Conservation (phyloP, 2,329 filamentous ascomycete species). For the Nemania serpens region DNA sequence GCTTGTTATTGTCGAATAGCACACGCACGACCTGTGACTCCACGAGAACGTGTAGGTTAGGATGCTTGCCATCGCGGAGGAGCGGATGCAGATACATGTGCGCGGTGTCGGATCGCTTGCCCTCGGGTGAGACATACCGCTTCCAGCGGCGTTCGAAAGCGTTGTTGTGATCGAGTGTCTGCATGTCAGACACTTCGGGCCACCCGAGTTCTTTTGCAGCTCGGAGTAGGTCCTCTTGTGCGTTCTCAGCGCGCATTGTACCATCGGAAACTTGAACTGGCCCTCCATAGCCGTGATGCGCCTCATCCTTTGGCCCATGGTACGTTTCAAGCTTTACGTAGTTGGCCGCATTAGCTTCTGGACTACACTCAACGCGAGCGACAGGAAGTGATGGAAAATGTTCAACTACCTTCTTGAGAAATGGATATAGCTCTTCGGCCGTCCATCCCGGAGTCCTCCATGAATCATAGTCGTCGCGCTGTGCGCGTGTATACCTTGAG, state of each 20-base stretch:
- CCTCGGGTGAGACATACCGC: constrained; percentile 36
- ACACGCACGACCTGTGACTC: constrained; percentile 49
- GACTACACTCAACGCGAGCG: neutral
- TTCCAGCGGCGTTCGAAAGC: constrained; percentile 39
- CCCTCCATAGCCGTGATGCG: constrained; percentile 52
- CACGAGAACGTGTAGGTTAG: constrained; percentile 41
- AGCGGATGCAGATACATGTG: constrained; percentile 38
- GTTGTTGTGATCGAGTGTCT: constrained; percentile 49
- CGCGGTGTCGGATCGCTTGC: constrained; percentile 38
- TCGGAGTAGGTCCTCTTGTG: constrained; percentile 52
- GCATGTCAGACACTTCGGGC: constrained; percentile 54
- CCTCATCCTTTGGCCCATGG: constrained; percentile 44
- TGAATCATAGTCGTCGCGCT: constrained; percentile 42
- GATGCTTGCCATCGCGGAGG: constrained; percentile 37
- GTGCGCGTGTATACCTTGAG: constrained; percentile 41
- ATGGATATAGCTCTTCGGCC: constrained; percentile 49
- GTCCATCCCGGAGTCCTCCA: constrained; percentile 41
- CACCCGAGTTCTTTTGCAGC: constrained; percentile 52
- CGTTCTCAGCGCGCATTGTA: constrained; percentile 45
- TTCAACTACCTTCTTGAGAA: constrained; percentile 53
- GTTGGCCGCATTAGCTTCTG: constrained; percentile 4
- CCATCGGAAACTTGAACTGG: constrained; percentile 56
- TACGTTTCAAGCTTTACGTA: constrained; percentile 38
- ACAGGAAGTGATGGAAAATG: neutral
- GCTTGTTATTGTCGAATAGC: constrained; percentile 56